Conservation (phyloP, 2,329 filamentous ascomycete genomes). For the Cytospora schulzeri region DNA sequence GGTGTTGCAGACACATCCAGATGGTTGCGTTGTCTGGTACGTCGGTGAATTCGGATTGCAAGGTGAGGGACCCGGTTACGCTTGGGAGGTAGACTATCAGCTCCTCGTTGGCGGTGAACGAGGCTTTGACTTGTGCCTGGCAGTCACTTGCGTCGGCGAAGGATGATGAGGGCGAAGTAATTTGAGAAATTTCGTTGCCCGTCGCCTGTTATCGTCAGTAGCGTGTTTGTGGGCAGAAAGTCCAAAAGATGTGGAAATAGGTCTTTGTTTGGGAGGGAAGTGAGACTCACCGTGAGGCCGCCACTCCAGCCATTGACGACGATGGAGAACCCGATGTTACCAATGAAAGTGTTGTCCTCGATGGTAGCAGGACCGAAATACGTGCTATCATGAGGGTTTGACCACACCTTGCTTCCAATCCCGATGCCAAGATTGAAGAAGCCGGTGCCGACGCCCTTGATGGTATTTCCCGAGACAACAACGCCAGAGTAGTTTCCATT, state of each 20-base stretch:
- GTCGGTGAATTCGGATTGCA: conserved; percentile 31
- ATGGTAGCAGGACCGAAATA: conserved; percentile 30
- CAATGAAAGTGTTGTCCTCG: conserved; percentile 31
- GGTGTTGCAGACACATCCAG: conserved; percentile 32
- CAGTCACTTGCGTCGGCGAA: conserved; percentile 32
- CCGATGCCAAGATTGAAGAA: conserved; percentile 34
- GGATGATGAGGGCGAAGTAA: conserved; percentile 29
- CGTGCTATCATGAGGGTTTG: conserved; percentile 28
- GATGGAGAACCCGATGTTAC: conserved; percentile 32
- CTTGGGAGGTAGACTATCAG: conserved; percentile 31
- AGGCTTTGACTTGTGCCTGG: conserved; percentile 26
- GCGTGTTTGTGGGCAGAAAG: neutral
- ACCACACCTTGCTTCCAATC: conserved; percentile 33
- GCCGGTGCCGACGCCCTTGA: conserved; percentile 28
- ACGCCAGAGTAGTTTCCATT: conserved; percentile 32
- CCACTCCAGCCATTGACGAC: conserved; percentile 33
- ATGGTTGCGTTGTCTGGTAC: conserved; percentile 32
- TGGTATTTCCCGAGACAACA: conserved; percentile 32
- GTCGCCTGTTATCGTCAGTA: conserved; percentile 21
- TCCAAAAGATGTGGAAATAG: neutral
- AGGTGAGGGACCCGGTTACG: conserved; percentile 27
- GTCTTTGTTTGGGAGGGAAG: neutral
- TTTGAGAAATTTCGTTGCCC: conserved; percentile 31
- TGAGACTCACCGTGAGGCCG: conserved; percentile 28
- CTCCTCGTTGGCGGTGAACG: conserved; percentile 31